A percentile compares a stretch with the other conserved stretches of the same genome.
phyloP scores from a whole-genome alignment of 148 eudicot genomes.

The Vaccinium macrocarpon region DNA sequence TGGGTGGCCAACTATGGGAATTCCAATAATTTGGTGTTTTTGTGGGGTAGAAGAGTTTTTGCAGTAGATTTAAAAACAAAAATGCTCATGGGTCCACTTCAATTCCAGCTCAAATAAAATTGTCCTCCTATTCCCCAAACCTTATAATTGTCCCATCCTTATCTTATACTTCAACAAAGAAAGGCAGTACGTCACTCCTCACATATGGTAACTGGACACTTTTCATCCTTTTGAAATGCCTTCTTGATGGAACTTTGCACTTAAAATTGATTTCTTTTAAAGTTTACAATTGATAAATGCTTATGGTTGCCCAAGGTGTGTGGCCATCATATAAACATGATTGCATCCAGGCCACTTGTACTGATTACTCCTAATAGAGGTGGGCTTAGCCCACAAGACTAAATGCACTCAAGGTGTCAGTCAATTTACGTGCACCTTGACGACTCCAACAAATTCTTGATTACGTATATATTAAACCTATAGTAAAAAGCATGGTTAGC shows the following conservation, averaged over 20 bases:
- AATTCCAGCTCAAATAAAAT: conserved; percentile 1
- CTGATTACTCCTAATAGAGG: not conserved
- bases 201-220: not conserved
- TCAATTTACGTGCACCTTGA: too few relatives aligned
- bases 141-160: not conserved
- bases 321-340: not conserved
- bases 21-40: not conserved
- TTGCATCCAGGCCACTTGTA: not conserved
- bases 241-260: not conserved
- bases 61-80: not conserved
- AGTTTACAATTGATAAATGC: not conserved
- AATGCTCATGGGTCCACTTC: conserved; percentile 6
- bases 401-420: too few relatives aligned
- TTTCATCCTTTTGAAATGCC: not conserved
- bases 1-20: not conserved
- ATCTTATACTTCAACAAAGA: not conserved
- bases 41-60: not conserved
- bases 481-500: not conserved
- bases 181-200: conserved; percentile 8
- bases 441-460: not conserved
- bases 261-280: not conserved
- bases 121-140: not conserved
- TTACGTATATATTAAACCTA: not conserved
- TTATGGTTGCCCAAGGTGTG: not conserved
- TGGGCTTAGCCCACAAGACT: not conserved